A percentile compares a stretch with the other conserved stretches of the same genome.
Evolutionary conservation across 148 eudicot species (phyloP).

Genomic region (Chenopodium formosanum): DNA sequence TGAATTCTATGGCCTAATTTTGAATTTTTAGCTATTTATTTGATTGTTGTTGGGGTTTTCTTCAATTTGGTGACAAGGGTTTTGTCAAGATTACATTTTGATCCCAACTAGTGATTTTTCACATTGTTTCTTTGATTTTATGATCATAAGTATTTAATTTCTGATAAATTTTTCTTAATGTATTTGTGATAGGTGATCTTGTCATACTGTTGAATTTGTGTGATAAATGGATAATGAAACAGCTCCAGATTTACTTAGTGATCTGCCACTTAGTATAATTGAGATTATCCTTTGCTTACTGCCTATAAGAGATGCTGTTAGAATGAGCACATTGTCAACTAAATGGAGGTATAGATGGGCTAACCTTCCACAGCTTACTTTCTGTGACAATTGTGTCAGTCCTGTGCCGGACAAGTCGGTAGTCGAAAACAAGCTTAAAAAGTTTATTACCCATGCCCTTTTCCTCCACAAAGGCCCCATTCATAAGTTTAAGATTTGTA

Average conservation of each 20-base stretch:
- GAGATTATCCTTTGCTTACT: slow-evolving; percentile 48
- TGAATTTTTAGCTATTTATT: background rate
- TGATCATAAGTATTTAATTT: slow-evolving; percentile 7
- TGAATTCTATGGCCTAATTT: background rate
- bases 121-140: too few relatives aligned
- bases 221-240: slow-evolving; percentile 29
- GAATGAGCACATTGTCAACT: slow-evolving; percentile 52
- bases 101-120: background rate
- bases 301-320: slow-evolving; percentile 63
- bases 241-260: slow-evolving; percentile 43
- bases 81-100: slow-evolving; percentile 1
- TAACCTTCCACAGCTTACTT: slow-evolving; percentile 46
- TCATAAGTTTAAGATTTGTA: slow-evolving; percentile 54
- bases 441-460: slow-evolving; percentile 53
- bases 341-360: slow-evolving; percentile 71
- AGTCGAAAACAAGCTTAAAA: slow-evolving; percentile 38
- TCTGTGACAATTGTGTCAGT: slow-evolving; percentile 48
- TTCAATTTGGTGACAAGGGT: background rate
- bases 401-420: slow-evolving; percentile 36
- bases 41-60: background rate
- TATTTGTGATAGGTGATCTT: slow-evolving; percentile 18
- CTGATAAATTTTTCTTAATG: background rate
- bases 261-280: slow-evolving; percentile 47
- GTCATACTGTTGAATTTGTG: slow-evolving; percentile 14
- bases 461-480: slow-evolving; percentile 75